Evolutionary conservation across 2,329 filamentous ascomycete species (phyloP), one percentile per base, ranked within the genome.

Genomic region (Stenocarpella maydis): DNA sequence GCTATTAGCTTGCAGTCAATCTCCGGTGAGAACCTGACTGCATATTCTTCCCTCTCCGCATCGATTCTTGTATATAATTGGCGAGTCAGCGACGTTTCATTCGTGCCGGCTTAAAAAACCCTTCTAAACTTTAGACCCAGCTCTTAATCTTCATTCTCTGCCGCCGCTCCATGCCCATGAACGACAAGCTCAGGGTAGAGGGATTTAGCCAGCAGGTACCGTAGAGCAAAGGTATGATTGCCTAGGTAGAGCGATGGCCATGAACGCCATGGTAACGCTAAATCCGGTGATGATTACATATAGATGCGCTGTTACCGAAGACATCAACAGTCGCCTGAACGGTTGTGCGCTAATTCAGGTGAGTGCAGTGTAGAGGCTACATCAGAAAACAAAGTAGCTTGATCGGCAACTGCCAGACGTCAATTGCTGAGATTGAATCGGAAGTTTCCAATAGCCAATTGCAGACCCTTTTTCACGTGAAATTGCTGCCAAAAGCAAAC

Each of bases 221-320:
- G 49, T n/a, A 69, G 28, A 12, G 24, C 12, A 37, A 55, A 55
- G 7, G 67, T 60, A 69, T 69, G 2, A 45, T 2, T n/a, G n/a
- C n/a, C n/a, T n/a, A n/a, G n/a, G n/a, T 1, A 69, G n/a, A 21
- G 58, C 49, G 4, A 69, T 47, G 21, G 65, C 26, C 67, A 69
- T 69, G 39, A 69, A 65, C 1, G 55, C 58, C 58, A 65, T 65
- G 1, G 67, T 69, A 31, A 69, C 67, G 28, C 34, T 43, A 21
- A 69, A 49, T 19, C 14, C 67, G 67, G 41, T 69, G 55, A 15
- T 69, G 58, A 31, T 58, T 37, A 65, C 67, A 65, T 8, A 69
- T 69, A 3, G 58, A 65, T 21, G 67, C 67, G 53, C 67, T 65
- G 19, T 69, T 69, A 15, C 67, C 58, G n/a, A 69, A 60, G 3